Percentiles rank a stretch among this genome's conserved stretches.
Conservation (phyloP, 169 alveolate species). For the Amoebophrya sp. region DNA sequence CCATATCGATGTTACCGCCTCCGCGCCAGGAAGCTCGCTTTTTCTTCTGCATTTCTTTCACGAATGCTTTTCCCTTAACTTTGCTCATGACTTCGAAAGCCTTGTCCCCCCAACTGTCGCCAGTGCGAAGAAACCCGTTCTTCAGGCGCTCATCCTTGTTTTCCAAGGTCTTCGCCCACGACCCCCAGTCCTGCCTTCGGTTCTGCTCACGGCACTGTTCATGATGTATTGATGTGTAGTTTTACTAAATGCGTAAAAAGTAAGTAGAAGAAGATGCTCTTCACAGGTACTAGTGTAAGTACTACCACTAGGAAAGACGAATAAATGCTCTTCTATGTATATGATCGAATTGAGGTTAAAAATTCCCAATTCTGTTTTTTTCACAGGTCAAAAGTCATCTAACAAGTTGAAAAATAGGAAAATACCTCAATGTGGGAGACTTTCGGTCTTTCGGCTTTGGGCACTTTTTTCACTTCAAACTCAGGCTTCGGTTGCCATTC, state of each 20-base stretch:
- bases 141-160: background rate
- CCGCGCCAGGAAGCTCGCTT: conserved; percentile 37
- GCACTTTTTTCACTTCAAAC: background rate
- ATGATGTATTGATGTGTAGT: too few species aligned
- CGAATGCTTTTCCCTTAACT: conserved; percentile 28
- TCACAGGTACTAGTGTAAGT: too few species aligned
- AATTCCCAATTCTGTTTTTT: too few species aligned
- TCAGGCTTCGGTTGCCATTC: conserved; percentile 19
- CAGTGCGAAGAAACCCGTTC: conserved; percentile 28
- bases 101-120: conserved; percentile 38
- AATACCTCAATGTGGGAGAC: background rate
- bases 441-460: background rate
- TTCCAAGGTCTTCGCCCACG: background rate
- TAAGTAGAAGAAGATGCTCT: too few species aligned
- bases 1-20: conserved; percentile 27
- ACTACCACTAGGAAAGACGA: too few species aligned
- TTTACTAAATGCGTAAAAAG: background rate
- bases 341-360: too few species aligned
- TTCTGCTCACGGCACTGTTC: background rate
- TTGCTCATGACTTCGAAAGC: background rate
- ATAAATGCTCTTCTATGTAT: too few species aligned
- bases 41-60: conserved; percentile 33
- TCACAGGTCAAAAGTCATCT: too few species aligned
- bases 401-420: background rate
- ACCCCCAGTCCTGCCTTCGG: background rate